Evolutionary conservation across 331 rosid species (phyloP), one percentile per base, ranked within the genome.

Genomic region (Quercus phellos): DNA sequence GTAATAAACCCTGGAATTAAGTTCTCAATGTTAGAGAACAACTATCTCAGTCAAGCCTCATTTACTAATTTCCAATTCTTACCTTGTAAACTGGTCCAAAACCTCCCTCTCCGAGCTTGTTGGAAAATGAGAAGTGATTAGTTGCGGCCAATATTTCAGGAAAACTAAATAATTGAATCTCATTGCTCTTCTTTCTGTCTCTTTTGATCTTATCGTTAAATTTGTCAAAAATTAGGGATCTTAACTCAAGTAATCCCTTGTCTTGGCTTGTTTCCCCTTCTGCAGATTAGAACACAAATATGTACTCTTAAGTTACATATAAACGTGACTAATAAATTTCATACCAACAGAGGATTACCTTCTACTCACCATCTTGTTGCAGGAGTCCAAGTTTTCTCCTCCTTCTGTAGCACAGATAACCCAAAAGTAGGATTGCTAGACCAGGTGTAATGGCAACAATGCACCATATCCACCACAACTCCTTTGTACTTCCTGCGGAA

Each of bases 21-120:
- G 22, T n/a, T 51, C 29, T 27, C 4, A 22, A 19, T 55, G 76
- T 68, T 43, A 80, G 76, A 16, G 34, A 46, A 11, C 72, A 59
- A 46, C 60, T 80, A 18, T 27, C 51, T 14, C 34, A 51, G 19
- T 29, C 32, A 50, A 43, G 5, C 30, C 6, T 29, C n/a, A 22
- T 29, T 75, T 18, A 12, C 51, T 51, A 38, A 14, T 59, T 70
- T 29, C 26, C 4, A 60, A 2, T 70, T 38, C 54, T 76, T 76
- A 80, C 84, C 84, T 75, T 80, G 77, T 80, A 74, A 50, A 80
- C 84, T 0, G 84, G 84, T 68, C 84, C 84, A 70, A 81, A 81
- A 51, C 84, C 84, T 34, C 84, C 84, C 79, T 81, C 84, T 70
- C 84, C 80, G 51, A 81, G 80, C 73, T 72, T 81, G 26, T 54